Evolutionary conservation across 768 basidiomycete genomes (phyloP), one percentile per base, ranked within the genome.

Genomic region (Lentinula guzmanii): DNA sequence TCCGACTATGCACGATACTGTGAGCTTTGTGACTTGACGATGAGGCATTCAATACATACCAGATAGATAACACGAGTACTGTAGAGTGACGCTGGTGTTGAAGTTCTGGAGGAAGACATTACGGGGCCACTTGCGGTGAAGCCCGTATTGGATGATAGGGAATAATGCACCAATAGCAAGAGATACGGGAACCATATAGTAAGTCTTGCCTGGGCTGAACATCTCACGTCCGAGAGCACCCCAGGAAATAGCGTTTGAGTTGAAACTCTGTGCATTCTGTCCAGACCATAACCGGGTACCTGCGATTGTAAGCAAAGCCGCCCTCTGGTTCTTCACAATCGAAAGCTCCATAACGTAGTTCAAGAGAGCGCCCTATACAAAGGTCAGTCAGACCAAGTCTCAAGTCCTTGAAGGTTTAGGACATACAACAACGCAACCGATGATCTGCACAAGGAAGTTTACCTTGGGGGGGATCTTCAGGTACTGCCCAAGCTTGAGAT

Each of bases 391-490:
- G 7, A 16, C 15, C 31, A 18, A 34, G 8, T 13, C 10, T 4
- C 33, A 9, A 33, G n/a, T 11, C 35, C 2, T 52, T 24, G 21
- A 21, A 24, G 46, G 18, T 5, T 24, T 10, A 9, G 28, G n/a
- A 52, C 51, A 4, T 52, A 39, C 61, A 48, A 74, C 62, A 13
- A 59, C 21, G 82, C 69, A 48, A 5, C 82, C 81, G 46, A 75
- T 63, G 31, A 73, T 71, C 65, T 82, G 81, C 21, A 76, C 77
- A 28, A 72, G 68, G 70, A 83, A 82, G 21, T 79, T 75, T 58
- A 76, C 72, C 42, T 78, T 78, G 24, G 81, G 81, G 6, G 81
- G 77, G 24, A 82, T 73, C 72, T 82, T 82, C 45, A 72, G 67
- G 62, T 70, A 62, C 51, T 70, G 69, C 55, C 62, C 67, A 55